Conservation (phyloP, 164 flowering plant genomes). For the Kalanchoe fedtschenkoi region DNA sequence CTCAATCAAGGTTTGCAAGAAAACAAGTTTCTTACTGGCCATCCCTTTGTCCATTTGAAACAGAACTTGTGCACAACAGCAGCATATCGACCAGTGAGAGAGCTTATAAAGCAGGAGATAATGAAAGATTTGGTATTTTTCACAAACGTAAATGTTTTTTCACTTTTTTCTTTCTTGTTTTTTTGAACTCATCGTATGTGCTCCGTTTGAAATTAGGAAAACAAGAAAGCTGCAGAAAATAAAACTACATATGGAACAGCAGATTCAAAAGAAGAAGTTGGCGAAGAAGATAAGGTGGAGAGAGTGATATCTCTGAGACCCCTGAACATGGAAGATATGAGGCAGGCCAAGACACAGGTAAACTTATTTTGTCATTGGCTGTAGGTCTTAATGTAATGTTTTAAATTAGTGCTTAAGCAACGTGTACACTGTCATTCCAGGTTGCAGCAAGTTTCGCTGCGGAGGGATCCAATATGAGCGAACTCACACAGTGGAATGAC, state of each 20-base stretch:
- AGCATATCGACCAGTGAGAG: constrained; percentile 92
- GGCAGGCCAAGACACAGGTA: background rate
- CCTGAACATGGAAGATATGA: constrained; percentile 1
- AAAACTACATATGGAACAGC: background rate
- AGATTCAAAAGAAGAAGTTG: background rate
- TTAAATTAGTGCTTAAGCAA: too few species aligned
- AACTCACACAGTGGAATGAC: constrained; percentile 74
- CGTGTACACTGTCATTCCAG: too few species aligned
- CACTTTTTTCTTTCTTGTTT: background rate
- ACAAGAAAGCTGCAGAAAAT: constrained; percentile 1
- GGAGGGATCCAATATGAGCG: constrained; percentile 56
- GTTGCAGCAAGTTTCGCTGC: constrained; percentile 67
- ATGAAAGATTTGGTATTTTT: constrained; percentile 3
- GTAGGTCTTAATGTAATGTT: background rate
- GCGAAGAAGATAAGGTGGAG: background rate
- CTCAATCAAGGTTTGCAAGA: background rate
- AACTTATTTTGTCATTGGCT: background rate
- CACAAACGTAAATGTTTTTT: background rate
- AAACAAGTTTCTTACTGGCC: constrained; percentile 11
- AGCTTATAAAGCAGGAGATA: constrained; percentile 51
- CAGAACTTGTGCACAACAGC: constrained; percentile 94
- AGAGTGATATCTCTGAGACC: background rate
- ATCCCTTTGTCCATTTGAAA: constrained; percentile 12
- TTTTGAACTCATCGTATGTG: background rate
- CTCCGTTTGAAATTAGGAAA: background rate